Conservation (phyloP, 768 basidiomycete genomes). For the Guyanaporus albipodus region DNA sequence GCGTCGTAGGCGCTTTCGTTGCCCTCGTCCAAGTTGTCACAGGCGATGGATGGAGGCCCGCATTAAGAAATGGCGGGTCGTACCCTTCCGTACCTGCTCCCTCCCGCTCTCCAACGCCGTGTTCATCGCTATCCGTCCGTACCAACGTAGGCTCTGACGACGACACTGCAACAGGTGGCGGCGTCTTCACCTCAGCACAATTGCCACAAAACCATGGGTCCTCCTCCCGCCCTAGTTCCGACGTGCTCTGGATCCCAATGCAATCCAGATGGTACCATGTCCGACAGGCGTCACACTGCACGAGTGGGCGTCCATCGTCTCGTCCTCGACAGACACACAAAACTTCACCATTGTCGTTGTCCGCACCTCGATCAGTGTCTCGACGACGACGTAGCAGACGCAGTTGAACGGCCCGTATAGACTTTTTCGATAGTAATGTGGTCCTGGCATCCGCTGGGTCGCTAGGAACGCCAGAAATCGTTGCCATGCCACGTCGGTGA, state of each 20-base stretch:
- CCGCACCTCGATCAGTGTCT: conserved; percentile 32
- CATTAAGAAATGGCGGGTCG: conserved; percentile 60
- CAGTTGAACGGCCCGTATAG: conserved; percentile 56
- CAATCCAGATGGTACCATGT: conserved; percentile 82
- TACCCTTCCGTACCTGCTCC: conserved; percentile 34
- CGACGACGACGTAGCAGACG: conserved; percentile 42
- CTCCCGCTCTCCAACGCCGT: not conserved
- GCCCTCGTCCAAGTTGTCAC: conserved; percentile 43
- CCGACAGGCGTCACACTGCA: conserved; percentile 78
- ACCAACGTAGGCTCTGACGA: conserved; percentile 64
- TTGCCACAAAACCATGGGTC: conserved; percentile 74
- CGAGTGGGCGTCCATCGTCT: conserved; percentile 71
- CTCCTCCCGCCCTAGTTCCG: conserved; percentile 69
- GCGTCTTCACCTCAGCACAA: conserved; percentile 45
- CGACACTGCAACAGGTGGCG: conserved; percentile 33
- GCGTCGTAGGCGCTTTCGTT: conserved; percentile 44
- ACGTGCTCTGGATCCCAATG: conserved; percentile 62
- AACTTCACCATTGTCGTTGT: conserved; percentile 46
- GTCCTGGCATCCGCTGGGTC: conserved; percentile 77
- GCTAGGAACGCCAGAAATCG: conserved; percentile 42
- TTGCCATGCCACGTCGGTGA: conserved; percentile 11
- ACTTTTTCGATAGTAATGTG: conserved; percentile 69
- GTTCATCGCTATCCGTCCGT: conserved; percentile 51
- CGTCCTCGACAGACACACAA: conserved; percentile 64
- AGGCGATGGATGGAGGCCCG: conserved; percentile 52